Evolutionary conservation across 495 filamentous ascomycete species (phyloP), one percentile per base, ranked within the genome.

Genomic region (Parathielavia appendiculata): DNA sequence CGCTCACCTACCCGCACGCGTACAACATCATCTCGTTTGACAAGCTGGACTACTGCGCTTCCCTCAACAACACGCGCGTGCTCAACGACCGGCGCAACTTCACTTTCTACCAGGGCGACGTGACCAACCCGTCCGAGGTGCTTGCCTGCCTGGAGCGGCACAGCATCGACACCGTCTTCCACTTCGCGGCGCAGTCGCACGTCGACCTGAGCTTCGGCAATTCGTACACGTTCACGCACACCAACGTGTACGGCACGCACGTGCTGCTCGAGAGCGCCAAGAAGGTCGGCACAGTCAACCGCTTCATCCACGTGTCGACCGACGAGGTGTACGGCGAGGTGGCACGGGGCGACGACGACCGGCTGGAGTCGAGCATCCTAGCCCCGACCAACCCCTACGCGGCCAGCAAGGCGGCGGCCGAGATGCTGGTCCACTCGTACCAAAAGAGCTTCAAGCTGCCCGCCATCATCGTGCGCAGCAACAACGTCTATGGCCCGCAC

Each of bases 261-360:
- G 80, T 85, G 23, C 75, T 91, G 41, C 69, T 90, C 17, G 87
- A 91, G 67, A 80, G 81, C 63, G 82, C 83, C 12, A 83, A 83
- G 64, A 79, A 81, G 61, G 76, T 82, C 44, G 79, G 79, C 32
- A 78, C 26, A 2, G 26, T 90, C 63, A 79, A 76, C 56, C 73
- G 82, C 45, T 90, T 89, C 66, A 81, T 89, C 64, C 86, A 90
- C 65, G 79, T 89, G 48, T 86, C 83, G 11, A 90, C 87, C 9
- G 87, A 90, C 70, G 87, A 91, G 66, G 87, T 89, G 5, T 91
- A 90, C 64, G 87, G 87, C 49, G 87, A 89, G 67, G 84, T 86
- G 20, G 76, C 79, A 38, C 80, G 80, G 45, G 84, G 78, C 35
- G 80, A 78, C 4, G 81, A 81, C 40, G 85, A 87, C 63, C 68